These are phyloP conservation scores for Aspergillus persii DNA, from an alignment of 2,329 filamentous ascomycete genomes.

Conservation along the genomic window DNA sequence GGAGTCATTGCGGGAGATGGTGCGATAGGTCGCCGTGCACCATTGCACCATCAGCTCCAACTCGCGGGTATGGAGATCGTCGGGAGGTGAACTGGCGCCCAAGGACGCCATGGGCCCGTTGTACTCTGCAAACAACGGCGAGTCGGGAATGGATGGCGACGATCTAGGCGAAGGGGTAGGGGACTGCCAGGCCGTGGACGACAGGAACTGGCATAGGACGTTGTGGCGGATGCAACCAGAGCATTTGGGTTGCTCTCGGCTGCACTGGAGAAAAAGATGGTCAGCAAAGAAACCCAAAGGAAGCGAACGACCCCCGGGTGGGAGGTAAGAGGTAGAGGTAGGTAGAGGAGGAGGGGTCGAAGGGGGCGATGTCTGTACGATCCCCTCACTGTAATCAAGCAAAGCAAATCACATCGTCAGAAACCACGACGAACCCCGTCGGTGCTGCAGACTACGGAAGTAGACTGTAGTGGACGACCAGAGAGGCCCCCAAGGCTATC, in stretches of 20 bases:
- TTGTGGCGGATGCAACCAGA: constrained; percentile 15
- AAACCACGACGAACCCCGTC: not conserved
- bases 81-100: not conserved
- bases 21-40: constrained; percentile 34
- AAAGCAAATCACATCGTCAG: not conserved
- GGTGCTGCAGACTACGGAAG: not conserved
- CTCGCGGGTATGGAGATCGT: constrained; percentile 26
- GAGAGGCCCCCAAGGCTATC: not conserved
- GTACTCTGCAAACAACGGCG: constrained; percentile 6
- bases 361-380: not conserved
- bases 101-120: constrained; percentile 5
- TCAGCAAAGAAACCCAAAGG: not conserved
- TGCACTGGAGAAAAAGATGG: constrained; percentile 10
- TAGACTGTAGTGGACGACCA: not conserved
- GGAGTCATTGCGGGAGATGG: constrained; percentile 24
- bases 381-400: not conserved
- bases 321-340: no score
- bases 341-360: not conserved
- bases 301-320: not conserved
- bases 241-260: constrained; percentile 15
- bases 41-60: constrained; percentile 37
- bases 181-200: constrained; percentile 10
- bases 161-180: not conserved
- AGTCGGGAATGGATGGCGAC: not conserved
- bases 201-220: constrained; percentile 15